A percentile compares a stretch with the other conserved stretches of the same genome.
Evolutionary conservation across 2,329 filamentous ascomycete genomes (phyloP).

Genomic region (Chrysoporthe puriensis): DNA sequence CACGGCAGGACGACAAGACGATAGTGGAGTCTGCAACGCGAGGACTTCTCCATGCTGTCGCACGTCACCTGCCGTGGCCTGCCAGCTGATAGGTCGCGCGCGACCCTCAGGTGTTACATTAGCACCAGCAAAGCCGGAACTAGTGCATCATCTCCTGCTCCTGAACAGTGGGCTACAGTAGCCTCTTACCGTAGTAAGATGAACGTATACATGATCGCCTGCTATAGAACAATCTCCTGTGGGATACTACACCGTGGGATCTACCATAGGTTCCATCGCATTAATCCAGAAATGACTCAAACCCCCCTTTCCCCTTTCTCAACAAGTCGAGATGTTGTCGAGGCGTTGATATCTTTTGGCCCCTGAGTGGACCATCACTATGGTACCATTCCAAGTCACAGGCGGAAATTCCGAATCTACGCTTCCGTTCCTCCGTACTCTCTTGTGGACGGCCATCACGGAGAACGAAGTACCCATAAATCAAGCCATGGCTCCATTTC

Average conservation of each 20-base stretch:
- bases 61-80: background rate
- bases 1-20: background rate
- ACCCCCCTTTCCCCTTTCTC: background rate
- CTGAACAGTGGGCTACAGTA: background rate
- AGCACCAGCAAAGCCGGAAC: background rate
- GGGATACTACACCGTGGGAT: background rate
- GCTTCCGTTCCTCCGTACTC: too few species aligned
- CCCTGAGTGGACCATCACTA: background rate
- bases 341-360: background rate
- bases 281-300: background rate
- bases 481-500: background rate
- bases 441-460: too few species aligned
- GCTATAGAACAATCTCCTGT: background rate
- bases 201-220: background rate
- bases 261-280: background rate
- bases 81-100: background rate
- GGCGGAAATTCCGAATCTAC: background rate
- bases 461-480: background rate
- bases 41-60: background rate
- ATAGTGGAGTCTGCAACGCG: background rate
- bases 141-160: background rate
- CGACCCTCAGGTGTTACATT: background rate
- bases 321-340: background rate
- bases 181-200: background rate
- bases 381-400: background rate